Percentiles rank a stretch among this genome's conserved stretches.
These are phyloP conservation scores for Boletus reticulatus DNA, from an alignment of 768 basidiomycete genomes.

Conservation along the genomic window DNA sequence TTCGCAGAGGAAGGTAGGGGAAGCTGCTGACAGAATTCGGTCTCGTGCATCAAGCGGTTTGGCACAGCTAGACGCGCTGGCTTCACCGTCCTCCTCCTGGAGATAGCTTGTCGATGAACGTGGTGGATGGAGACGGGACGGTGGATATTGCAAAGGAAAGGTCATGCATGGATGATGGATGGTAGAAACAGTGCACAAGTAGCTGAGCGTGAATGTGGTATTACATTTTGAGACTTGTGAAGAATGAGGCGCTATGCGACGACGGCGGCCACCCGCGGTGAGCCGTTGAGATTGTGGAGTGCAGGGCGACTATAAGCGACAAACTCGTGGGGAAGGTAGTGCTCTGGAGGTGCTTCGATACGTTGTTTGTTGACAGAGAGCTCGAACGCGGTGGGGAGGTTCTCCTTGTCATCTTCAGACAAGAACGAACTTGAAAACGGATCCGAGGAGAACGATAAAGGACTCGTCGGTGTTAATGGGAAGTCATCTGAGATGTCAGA, in stretches of 20 bases:
- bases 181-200: slow-evolving; percentile 63
- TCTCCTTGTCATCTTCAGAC: slow-evolving; percentile 79
- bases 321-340: slow-evolving; percentile 79
- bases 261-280: slow-evolving; percentile 51
- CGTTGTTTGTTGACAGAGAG: slow-evolving; percentile 70
- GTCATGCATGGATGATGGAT: slow-evolving; percentile 65
- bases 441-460: slow-evolving; percentile 42
- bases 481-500: slow-evolving; percentile 83
- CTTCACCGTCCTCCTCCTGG: slow-evolving; percentile 22
- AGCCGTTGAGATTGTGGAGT: slow-evolving; percentile 73
- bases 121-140: slow-evolving; percentile 40
- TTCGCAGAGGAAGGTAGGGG: slow-evolving; percentile 11
- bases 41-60: slow-evolving; percentile 18
- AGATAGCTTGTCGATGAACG: slow-evolving; percentile 49
- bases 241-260: slow-evolving; percentile 53
- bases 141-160: slow-evolving; percentile 61
- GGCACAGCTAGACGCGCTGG: slow-evolving; percentile 15
- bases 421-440: slow-evolving; percentile 58
- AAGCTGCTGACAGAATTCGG: slow-evolving; percentile 5
- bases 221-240: slow-evolving; percentile 74
- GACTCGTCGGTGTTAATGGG: slow-evolving; percentile 79
- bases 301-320: slow-evolving; percentile 76
- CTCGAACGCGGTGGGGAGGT: slow-evolving; percentile 67
- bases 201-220: slow-evolving; percentile 60
- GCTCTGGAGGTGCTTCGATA: slow-evolving; percentile 66